phyloP scores from a whole-genome alignment of 2,329 filamentous ascomycete genomes.

The Pseudodiploospora longispora region DNA sequence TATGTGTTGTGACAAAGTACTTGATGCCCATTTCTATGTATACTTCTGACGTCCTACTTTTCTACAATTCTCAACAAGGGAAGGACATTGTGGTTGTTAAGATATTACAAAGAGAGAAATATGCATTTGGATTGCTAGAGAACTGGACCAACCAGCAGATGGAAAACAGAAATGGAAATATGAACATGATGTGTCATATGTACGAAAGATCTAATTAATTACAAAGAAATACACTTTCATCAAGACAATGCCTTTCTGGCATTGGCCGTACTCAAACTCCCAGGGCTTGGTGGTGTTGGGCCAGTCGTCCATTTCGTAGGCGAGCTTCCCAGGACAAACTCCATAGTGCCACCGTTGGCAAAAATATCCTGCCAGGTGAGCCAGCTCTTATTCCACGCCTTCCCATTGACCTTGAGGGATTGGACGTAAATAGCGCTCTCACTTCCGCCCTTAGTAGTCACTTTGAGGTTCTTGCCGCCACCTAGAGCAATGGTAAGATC shows the following conservation, averaged over 20 bases:
- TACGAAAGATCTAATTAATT: too few relatives aligned
- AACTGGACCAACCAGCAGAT: too few relatives aligned
- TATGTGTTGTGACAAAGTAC: not conserved
- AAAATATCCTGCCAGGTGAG: slow-evolving; percentile 60
- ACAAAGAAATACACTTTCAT: too few relatives aligned
- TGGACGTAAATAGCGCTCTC: slow-evolving; percentile 54
- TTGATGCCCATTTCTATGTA: too few relatives aligned
- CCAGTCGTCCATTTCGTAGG: slow-evolving; percentile 51
- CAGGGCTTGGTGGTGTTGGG: slow-evolving; percentile 53
- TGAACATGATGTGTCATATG: too few relatives aligned
- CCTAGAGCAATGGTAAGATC: slow-evolving; percentile 53
- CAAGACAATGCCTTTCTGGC: slow-evolving; percentile 9
- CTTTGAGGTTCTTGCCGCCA: slow-evolving; percentile 41
- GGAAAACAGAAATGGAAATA: too few relatives aligned
- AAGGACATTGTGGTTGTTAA: too few relatives aligned
- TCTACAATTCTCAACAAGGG: too few relatives aligned
- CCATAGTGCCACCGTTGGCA: slow-evolving; percentile 51
- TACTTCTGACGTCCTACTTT: too few relatives aligned
- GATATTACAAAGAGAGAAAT: too few relatives aligned
- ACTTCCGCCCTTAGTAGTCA: slow-evolving; percentile 44
- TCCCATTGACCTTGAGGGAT: slow-evolving; percentile 56
- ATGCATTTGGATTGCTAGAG: too few relatives aligned
- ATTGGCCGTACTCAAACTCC: slow-evolving; percentile 17
- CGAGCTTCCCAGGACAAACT: slow-evolving; percentile 52
- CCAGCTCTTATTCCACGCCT: slow-evolving; percentile 56